Evolutionary conservation across 768 basidiomycete species (phyloP).

Genomic region (Nidula microcarpa): DNA sequence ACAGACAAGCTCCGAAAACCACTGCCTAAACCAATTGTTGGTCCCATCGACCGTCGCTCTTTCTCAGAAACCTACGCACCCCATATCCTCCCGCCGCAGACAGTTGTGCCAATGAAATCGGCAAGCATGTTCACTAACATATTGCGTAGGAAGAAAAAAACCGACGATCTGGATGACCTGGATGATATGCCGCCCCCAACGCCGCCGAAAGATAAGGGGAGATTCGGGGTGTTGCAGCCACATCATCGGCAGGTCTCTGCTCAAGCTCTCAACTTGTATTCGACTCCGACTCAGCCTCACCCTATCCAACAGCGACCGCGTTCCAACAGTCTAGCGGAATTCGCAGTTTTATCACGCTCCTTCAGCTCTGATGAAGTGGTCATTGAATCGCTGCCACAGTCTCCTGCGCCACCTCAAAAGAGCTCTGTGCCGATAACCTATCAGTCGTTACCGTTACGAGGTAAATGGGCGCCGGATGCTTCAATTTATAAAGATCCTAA

Average conservation of each 20-base stretch:
- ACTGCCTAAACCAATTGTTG: conserved; percentile 8
- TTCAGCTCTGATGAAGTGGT: conserved; percentile 26
- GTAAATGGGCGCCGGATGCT: conserved; percentile 32
- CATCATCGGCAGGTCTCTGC: conserved; percentile 1
- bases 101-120: conserved; percentile 21
- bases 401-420: background rate
- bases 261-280: background rate
- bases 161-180: conserved; percentile 15
- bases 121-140: conserved; percentile 25
- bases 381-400: conserved; percentile 9
- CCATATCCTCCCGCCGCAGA: conserved; percentile 10
- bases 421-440: background rate
- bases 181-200: conserved; percentile 31
- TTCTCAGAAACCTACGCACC: conserved; percentile 30
- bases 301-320: conserved; percentile 11
- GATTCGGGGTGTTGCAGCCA: conserved; percentile 10
- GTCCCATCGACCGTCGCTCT: conserved; percentile 23
- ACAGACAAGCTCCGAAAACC: background rate
- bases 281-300: background rate
- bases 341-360: conserved; percentile 32
- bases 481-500: conserved; percentile 20
- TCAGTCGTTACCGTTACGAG: conserved; percentile 22
- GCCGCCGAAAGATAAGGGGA: conserved; percentile 41
- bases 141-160: conserved; percentile 38
- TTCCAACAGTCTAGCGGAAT: conserved; percentile 36